Evolutionary conservation across 2,329 filamentous ascomycete genomes (phyloP).

Genomic region (Aspergillus clavatus): DNA sequence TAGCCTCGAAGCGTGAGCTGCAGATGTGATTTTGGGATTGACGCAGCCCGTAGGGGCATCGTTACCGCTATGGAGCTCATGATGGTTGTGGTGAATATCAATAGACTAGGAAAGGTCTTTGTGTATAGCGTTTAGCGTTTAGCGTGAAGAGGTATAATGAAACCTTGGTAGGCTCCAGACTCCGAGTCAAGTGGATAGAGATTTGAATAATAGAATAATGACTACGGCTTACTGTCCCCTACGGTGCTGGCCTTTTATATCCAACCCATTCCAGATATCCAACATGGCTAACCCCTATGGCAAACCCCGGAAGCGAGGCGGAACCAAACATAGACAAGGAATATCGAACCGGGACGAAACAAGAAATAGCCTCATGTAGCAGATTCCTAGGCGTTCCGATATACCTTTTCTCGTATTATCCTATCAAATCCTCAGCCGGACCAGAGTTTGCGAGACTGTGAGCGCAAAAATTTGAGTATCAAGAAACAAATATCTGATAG

Average conservation of each 20-base stretch:
- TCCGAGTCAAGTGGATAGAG: neutral
- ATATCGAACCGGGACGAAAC: slow-evolving; percentile 3
- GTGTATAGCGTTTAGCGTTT: neutral
- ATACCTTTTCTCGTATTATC: neutral
- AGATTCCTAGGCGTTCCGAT: neutral
- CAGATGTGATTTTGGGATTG: slow-evolving; percentile 23
- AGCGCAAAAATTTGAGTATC: neutral
- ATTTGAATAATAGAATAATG: neutral
- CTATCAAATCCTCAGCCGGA: neutral
- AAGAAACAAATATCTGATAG: neutral
- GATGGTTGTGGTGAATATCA: too few species aligned
- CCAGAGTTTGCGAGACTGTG: neutral
- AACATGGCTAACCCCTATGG: slow-evolving; percentile 8
- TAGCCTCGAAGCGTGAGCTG: slow-evolving; percentile 23
- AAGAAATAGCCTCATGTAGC: neutral
- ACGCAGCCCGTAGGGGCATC: slow-evolving; percentile 25
- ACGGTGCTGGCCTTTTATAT: slow-evolving; percentile 6
- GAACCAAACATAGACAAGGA: slow-evolving; percentile 4
- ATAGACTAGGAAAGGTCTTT: too few species aligned
- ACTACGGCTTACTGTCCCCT: neutral
- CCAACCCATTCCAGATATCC: neutral
- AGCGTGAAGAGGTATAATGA: neutral
- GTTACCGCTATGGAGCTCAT: slow-evolving; percentile 29
- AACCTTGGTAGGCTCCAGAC: neutral
- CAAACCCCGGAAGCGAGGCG: slow-evolving; percentile 16